phyloP scores from a whole-genome alignment of 1,284 basidiomycete genomes.

The Lignosus rhinocerotis region DNA sequence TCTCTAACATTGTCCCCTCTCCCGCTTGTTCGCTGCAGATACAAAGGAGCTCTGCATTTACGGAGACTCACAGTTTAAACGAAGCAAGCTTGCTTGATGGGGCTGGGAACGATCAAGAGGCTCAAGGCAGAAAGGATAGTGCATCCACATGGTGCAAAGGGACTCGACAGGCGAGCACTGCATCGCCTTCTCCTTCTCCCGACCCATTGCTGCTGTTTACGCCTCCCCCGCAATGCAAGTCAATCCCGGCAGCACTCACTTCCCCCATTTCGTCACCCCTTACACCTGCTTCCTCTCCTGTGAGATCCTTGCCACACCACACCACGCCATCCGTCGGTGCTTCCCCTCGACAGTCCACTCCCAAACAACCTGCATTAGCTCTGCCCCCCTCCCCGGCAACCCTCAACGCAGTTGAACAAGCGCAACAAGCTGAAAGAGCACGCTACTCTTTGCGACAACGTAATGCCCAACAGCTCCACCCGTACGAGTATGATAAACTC shows the following conservation, averaged over 20 bases:
- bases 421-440: conserved; percentile 11
- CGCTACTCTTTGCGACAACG: conserved; percentile 30
- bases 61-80: not conserved
- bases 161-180: conserved; percentile 2
- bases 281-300: conserved; percentile 15
- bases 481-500: conserved; percentile 28
- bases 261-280: conserved; percentile 15
- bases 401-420: conserved; percentile 5
- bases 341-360: not conserved
- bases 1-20: not conserved
- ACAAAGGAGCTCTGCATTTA: not conserved
- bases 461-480: conserved; percentile 25
- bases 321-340: not conserved
- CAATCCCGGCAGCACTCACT: not conserved
- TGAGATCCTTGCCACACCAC: not conserved
- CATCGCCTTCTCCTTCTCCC: conserved; percentile 15
- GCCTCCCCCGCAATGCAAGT: conserved; percentile 4
- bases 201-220: conserved; percentile 19
- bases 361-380: not conserved
- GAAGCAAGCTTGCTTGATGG: not conserved
- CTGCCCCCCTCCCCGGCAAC: not conserved
- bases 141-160: not conserved
- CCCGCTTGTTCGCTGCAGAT: not conserved
- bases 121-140: not conserved
- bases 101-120: not conserved